Evolutionary conservation across 768 basidiomycete species (phyloP).

Genomic region (Holtermannia corniformis): DNA sequence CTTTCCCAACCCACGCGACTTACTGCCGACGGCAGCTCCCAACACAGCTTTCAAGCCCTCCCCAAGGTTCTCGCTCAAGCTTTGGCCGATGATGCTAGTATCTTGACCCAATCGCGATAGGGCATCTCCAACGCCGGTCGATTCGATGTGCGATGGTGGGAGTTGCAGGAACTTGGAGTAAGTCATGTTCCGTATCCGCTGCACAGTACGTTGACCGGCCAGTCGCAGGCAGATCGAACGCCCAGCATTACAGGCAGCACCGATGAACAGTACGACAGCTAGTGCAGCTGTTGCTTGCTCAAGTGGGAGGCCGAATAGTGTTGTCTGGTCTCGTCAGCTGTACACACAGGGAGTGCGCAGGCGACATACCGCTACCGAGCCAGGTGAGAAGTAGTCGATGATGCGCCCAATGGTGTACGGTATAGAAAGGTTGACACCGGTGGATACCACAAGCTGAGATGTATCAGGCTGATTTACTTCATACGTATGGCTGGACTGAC

Average conservation of each 20-base stretch:
- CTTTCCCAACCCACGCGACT: background rate
- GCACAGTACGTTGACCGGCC: conserved; percentile 31
- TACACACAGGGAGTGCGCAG: background rate
- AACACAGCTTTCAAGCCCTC: conserved; percentile 37
- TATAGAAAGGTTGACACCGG: conserved; percentile 27
- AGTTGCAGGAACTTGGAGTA: conserved; percentile 31
- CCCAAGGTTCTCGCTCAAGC: conserved; percentile 30
- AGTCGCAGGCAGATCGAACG: conserved; percentile 27
- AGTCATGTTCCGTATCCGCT: conserved; percentile 24
- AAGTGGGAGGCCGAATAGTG: conserved; percentile 28
- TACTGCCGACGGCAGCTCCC: conserved; percentile 24
- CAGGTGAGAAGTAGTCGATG: conserved; percentile 36
- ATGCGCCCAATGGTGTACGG: conserved; percentile 35
- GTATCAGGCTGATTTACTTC: background rate
- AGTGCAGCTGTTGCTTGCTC: conserved; percentile 25
- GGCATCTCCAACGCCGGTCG: conserved; percentile 32
- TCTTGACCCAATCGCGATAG: conserved; percentile 35
- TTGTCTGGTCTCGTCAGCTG: conserved; percentile 7
- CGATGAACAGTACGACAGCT: conserved; percentile 20
- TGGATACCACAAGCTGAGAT: conserved; percentile 22
- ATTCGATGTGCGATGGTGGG: conserved; percentile 35
- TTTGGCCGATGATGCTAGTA: conserved; percentile 32
- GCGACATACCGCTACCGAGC: conserved; percentile 15
- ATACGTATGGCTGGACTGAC: background rate
- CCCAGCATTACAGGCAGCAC: conserved; percentile 30